Percentiles rank a stretch among this genome's conserved stretches.
phyloP scores from a whole-genome alignment of 441 rosid genomes.

The Breynia disticha region DNA sequence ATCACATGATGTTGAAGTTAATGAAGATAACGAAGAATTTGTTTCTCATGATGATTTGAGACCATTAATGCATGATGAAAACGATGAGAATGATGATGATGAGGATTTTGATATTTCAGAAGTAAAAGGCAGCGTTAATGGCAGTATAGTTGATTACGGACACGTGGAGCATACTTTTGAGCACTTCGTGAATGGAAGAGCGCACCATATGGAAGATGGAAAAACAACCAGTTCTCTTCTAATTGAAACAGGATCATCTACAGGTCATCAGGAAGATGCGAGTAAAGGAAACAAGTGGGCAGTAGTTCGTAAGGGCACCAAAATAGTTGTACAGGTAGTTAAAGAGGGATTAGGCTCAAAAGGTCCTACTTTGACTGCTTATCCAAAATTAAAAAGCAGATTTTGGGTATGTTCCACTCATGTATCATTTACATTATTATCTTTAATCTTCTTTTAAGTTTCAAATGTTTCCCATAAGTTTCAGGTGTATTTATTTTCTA shows the following conservation, averaged over 20 bases:
- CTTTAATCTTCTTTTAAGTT: background rate
- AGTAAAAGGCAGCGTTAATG: slow-evolving; percentile 42
- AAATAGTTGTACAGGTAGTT: slow-evolving; percentile 90
- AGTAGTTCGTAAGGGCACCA: slow-evolving; percentile 77
- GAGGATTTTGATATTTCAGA: slow-evolving; percentile 57
- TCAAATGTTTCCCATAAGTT: background rate
- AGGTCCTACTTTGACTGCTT: slow-evolving; percentile 83
- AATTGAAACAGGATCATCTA: slow-evolving; percentile 24
- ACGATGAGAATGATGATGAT: slow-evolving; percentile 56
- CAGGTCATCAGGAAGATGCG: slow-evolving; percentile 1
- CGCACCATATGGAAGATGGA: slow-evolving; percentile 38
- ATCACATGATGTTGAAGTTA: slow-evolving; percentile 33
- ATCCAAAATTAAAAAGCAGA: slow-evolving; percentile 86
- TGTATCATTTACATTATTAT: background rate
- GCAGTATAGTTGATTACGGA: slow-evolving; percentile 38
- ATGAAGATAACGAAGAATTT: slow-evolving; percentile 44
- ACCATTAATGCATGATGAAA: slow-evolving; percentile 29
- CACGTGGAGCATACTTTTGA: slow-evolving; percentile 36
- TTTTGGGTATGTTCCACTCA: slow-evolving; percentile 66
- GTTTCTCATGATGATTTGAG: slow-evolving; percentile 31
- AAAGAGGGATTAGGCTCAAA: slow-evolving; percentile 95
- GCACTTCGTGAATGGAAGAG: slow-evolving; percentile 32
- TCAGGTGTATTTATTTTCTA: slow-evolving; percentile 14
- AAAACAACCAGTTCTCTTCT: slow-evolving; percentile 20
- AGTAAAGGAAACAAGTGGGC: slow-evolving; percentile 53